These are phyloP conservation scores for Rhododendron griersonianum DNA, from an alignment of 148 eudicot genomes.

Conservation along the genomic window DNA sequence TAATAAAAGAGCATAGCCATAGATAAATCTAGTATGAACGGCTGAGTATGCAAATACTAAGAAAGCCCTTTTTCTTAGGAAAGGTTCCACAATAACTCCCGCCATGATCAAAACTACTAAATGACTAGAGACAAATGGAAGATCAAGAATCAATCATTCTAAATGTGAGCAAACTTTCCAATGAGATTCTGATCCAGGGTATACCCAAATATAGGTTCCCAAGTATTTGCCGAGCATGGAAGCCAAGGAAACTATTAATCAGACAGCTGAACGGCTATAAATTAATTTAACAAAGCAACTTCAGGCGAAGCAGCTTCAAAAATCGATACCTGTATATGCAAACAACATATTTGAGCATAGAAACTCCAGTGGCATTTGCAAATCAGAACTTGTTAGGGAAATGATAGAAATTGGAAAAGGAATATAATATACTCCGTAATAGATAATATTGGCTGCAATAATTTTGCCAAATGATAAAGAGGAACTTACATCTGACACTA, in stretches of 20 bases:
- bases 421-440: neutral
- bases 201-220: neutral
- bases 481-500: slow-evolving; percentile 2
- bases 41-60: neutral
- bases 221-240: neutral
- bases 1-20: neutral
- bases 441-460: too few species aligned
- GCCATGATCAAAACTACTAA: neutral
- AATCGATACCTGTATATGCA: neutral
- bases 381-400: neutral
- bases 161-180: neutral
- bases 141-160: neutral
- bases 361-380: neutral
- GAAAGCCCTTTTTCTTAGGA: neutral
- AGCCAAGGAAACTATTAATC: neutral
- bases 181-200: neutral
- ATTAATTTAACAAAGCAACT: neutral
- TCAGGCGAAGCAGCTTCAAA: neutral
- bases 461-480: neutral
- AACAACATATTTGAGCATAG: neutral
- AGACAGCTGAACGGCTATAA: neutral
- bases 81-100: neutral
- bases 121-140: neutral
- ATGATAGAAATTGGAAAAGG: neutral
- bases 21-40: neutral